Evolutionary conservation across 2,329 filamentous ascomycete genomes (phyloP).

Genomic region (Chaetomium olivaceum): DNA sequence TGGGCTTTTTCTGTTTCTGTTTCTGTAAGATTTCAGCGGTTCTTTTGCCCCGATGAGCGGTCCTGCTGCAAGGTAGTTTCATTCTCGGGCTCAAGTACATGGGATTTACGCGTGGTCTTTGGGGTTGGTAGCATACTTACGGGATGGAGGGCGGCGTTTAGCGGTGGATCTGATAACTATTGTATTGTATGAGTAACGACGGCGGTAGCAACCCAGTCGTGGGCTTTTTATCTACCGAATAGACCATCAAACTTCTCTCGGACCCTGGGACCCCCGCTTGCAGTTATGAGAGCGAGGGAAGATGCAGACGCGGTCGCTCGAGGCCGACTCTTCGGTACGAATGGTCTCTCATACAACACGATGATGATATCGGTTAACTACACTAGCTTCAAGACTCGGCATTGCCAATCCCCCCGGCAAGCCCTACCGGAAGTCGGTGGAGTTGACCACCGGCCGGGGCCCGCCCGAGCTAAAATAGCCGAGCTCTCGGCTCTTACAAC

Average conservation of each 20-base stretch:
- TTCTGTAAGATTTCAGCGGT: not conserved
- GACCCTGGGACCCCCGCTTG: not conserved
- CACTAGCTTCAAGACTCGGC: not conserved
- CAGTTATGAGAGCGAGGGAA: not conserved
- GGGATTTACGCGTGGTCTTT: not conserved
- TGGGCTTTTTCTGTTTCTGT: not conserved
- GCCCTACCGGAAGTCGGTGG: slow-evolving; percentile 7
- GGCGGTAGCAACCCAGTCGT: no score
- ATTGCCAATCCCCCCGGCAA: not conserved
- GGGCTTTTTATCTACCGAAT: not conserved
- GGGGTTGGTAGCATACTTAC: not conserved
- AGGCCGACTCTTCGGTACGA: not conserved
- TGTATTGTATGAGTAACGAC: not conserved
- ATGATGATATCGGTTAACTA: not conserved
- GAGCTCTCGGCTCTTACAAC: not conserved
- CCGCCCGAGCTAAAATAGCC: slow-evolving; percentile 4
- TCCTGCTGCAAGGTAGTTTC: not conserved
- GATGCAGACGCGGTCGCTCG: not conserved
- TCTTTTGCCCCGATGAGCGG: not conserved
- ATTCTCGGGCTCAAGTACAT: not conserved
- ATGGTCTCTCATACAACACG: not conserved
- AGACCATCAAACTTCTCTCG: not conserved
- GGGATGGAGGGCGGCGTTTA: not conserved
- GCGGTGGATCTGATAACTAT: not conserved
- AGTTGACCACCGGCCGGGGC: not conserved